Evolutionary conservation across 371 early-diverging fungal species (phyloP), one percentile per base, ranked within the genome.

Genomic region (Entomophthora muscae): DNA sequence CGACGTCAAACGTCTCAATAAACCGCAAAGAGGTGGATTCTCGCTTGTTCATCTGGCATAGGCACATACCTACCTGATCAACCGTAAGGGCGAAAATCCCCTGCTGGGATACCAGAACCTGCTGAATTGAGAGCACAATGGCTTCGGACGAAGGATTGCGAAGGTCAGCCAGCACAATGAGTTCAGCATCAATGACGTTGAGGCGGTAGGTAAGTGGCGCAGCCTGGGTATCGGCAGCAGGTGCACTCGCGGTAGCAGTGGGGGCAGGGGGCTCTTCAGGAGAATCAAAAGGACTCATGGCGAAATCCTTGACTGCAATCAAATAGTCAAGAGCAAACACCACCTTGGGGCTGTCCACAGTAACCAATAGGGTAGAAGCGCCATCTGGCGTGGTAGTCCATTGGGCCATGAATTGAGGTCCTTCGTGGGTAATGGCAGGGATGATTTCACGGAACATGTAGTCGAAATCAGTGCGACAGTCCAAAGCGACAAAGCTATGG

Each of bases 11-110:
- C 23, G 88, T 86, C 58, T 95, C 90, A 68, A 97, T 87, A 53
- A 95, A 88, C 1, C 85, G 81, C 23, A 95, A 69, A 0, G 79
- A 77, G 0, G 93, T 90, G 28, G 86, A 85, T 10, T 82, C 78
- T 1, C 90, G 73, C 64, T 77, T 78, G 67, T 90, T 87, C 86
- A 96, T 91, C 27, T 82, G 82, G 76, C 95, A 96, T 54, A 98
- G 73, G 55, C 85, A 86, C 84, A 96, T 89, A 28, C 93, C 90
- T 65, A 93, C 76, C 56, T 89, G 86, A 27, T 90, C 82, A 30
- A 91, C 77, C 1, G 81, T 82, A 3, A 91, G 64, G 0, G 85
- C 82, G 60, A 83, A 78, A 31, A 86, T 79, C 22, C 81, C 73
- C 66, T 93, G 90, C 65, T 85, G 86, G 2, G 87, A 78, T 23